Percentiles rank a stretch among this genome's conserved stretches.
phyloP scores from a whole-genome alignment of 768 basidiomycete species.

The Coprinopsis strossmayeri region DNA sequence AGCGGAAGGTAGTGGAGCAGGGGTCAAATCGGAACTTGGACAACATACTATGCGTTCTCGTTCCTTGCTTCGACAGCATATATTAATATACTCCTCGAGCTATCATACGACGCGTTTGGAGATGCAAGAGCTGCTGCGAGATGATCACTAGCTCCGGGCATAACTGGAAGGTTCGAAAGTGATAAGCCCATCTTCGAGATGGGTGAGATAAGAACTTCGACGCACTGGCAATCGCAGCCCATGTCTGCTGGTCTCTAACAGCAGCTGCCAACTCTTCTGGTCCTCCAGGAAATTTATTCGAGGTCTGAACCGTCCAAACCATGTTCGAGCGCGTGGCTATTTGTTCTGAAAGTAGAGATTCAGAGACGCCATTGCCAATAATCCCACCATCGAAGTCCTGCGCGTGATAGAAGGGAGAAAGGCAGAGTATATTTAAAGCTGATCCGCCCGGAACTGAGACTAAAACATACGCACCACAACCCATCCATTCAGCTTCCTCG shows the following conservation, averaged over 20 bases:
- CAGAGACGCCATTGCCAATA: conserved; percentile 40
- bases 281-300: conserved; percentile 39
- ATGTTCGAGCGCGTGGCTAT: conserved; percentile 24
- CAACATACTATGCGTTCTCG: conserved; percentile 36
- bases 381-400: conserved; percentile 50
- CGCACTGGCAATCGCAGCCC: conserved; percentile 51
- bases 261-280: conserved; percentile 33
- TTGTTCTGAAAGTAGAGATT: conserved; percentile 25
- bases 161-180: no score
- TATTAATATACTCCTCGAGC: conserved; percentile 41
- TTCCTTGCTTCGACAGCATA: conserved; percentile 26
- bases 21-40: neutral
- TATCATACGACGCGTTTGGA: conserved; percentile 40
- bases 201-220: no score
- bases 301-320: conserved; percentile 37
- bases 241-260: conserved; percentile 43
- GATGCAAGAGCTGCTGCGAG: conserved; percentile 29
- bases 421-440: neutral
- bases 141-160: conserved; percentile 30
- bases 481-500: conserved; percentile 38
- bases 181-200: no score
- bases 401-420: neutral
- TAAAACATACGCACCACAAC: conserved; percentile 37
- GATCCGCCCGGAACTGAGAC: no score
- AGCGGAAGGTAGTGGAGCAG: neutral